These are phyloP conservation scores for Hemisphaericaspora lyxosophila DNA, from an alignment of 1,139 yeast species.

Conservation along the genomic window DNA sequence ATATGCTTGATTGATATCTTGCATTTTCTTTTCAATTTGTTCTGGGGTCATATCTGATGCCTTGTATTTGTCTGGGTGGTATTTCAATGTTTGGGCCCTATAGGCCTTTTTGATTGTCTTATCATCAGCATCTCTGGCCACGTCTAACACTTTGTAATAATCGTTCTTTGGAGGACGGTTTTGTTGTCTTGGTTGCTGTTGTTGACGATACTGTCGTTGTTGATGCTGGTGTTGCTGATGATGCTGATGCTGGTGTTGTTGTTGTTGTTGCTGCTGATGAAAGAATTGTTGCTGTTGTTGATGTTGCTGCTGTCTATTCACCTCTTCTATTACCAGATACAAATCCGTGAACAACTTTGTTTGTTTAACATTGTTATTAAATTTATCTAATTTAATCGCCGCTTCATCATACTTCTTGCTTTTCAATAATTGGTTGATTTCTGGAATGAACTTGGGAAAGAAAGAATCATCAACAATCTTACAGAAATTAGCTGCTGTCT, in stretches of 20 bases:
- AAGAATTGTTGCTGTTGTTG: slow-evolving; percentile 35
- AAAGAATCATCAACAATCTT: slow-evolving; percentile 30
- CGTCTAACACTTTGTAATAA: slow-evolving; percentile 77
- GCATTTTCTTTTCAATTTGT: slow-evolving; percentile 80
- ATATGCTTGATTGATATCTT: slow-evolving; percentile 90
- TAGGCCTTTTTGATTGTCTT: slow-evolving; percentile 80
- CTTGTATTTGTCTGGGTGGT: slow-evolving; percentile 89
- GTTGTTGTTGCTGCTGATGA: slow-evolving; percentile 48
- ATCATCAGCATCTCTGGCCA: slow-evolving; percentile 65
- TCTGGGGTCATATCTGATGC: slow-evolving; percentile 65
- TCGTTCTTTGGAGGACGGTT: slow-evolving; percentile 56
- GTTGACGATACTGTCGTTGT: slow-evolving; percentile 39
- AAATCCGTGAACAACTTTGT: slow-evolving; percentile 41
- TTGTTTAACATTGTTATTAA: slow-evolving; percentile 34
- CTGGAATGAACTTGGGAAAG: slow-evolving; percentile 46
- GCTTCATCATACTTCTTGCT: slow-evolving; percentile 48
- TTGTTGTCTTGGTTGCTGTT: slow-evolving; percentile 33
- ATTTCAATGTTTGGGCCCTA: slow-evolving; percentile 72
- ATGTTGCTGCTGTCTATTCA: slow-evolving; percentile 13
- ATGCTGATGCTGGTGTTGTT: slow-evolving; percentile 50
- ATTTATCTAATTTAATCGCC: slow-evolving; percentile 27
- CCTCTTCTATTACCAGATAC: slow-evolving; percentile 24
- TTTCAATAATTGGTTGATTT: slow-evolving; percentile 42
- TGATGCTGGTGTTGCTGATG: slow-evolving; percentile 41
- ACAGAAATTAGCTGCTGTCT: slow-evolving; percentile 36